phyloP scores from a whole-genome alignment of 305 asterid genomes.

The Fraxinus xanthoxyloides region DNA sequence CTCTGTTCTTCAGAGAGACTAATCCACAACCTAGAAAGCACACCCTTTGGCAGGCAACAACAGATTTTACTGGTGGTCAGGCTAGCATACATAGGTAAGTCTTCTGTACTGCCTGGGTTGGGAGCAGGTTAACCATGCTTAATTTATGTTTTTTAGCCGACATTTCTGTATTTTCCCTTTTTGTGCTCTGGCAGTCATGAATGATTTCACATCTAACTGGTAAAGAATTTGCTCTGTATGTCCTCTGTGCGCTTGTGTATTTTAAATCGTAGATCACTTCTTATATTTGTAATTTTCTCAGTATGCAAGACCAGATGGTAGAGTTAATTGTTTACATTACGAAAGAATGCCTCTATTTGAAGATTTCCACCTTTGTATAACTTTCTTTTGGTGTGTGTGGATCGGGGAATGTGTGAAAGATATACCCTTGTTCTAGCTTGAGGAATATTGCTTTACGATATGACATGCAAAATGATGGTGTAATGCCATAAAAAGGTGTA shows the following conservation, averaged over 20 bases:
- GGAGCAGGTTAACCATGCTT: not conserved
- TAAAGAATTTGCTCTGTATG: not conserved
- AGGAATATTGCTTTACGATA: not conserved
- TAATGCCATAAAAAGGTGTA: not conserved
- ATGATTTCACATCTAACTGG: not conserved
- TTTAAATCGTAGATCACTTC: not conserved
- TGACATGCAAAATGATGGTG: not conserved
- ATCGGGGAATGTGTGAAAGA: not conserved
- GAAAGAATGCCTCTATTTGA: not conserved
- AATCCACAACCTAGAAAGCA: not conserved
- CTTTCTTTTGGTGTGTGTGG: not conserved
- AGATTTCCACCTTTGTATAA: not conserved
- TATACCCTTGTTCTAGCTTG: not conserved
- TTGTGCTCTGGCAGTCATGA: not conserved
- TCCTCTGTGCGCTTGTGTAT: not conserved
- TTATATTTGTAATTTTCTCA: not conserved
- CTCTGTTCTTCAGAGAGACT: not conserved
- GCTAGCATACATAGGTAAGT: constrained; percentile 7
- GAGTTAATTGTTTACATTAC: not conserved
- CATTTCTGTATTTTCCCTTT: not conserved
- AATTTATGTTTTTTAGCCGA: not conserved
- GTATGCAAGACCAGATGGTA: not conserved
- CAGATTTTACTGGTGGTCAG: not conserved
- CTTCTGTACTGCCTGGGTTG: not conserved
- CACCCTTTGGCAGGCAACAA: not conserved